Evolutionary conservation across 768 basidiomycete genomes (phyloP).

Genomic region (Panaeolus papilionaceus): DNA sequence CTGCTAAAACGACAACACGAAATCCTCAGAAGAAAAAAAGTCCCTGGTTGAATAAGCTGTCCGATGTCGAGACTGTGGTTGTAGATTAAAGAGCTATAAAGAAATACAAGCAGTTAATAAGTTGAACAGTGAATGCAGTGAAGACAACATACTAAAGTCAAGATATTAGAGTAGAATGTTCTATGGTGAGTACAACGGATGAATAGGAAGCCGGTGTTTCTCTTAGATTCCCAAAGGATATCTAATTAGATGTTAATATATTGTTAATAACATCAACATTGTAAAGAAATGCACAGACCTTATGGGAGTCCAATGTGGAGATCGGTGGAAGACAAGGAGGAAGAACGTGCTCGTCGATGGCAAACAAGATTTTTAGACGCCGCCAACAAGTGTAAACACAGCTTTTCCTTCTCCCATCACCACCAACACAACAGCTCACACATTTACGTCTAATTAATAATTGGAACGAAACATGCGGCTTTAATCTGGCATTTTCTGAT

Average conservation of each 20-base stretch:
- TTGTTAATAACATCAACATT: neutral
- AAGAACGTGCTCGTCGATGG: constrained; percentile 20
- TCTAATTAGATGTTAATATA: constrained; percentile 1
- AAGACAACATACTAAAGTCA: constrained; percentile 1
- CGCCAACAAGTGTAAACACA: constrained; percentile 34
- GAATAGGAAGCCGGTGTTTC: neutral
- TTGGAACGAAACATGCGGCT: neutral
- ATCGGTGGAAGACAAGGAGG: constrained; percentile 21
- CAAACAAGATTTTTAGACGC: constrained; percentile 34
- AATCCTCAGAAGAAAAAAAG: constrained; percentile 7
- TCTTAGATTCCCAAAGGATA: constrained; percentile 1
- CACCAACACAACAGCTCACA: neutral
- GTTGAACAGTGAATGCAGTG: neutral
- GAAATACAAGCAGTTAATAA: neutral
- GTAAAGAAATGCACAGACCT: constrained; percentile 10
- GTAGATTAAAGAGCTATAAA: constrained; percentile 10
- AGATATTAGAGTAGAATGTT: constrained; percentile 15
- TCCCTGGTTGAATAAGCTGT: constrained; percentile 9
- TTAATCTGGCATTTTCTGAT: neutral
- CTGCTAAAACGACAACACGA: constrained; percentile 8
- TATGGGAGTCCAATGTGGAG: constrained; percentile 18
- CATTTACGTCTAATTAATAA: neutral
- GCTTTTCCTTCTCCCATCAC: constrained; percentile 18
- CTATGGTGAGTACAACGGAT: constrained; percentile 6
- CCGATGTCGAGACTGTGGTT: constrained; percentile 1